These are phyloP conservation scores for Artemisia annua DNA, from an alignment of 129 eudicot genomes.

Conservation along the genomic window DNA sequence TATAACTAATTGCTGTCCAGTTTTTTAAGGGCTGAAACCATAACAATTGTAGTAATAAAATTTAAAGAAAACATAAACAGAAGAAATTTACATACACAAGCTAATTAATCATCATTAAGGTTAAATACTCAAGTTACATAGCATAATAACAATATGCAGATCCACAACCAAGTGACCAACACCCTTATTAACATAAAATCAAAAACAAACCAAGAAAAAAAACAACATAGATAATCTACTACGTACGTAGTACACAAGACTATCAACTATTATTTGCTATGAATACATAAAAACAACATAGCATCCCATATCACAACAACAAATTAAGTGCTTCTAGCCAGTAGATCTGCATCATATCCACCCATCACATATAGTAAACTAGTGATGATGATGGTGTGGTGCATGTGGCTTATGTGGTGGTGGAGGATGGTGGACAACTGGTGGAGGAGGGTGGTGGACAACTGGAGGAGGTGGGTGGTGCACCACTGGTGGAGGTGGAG, in stretches of 20 bases:
- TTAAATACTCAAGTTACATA: conserved; percentile 6
- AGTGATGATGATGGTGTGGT: conserved; percentile 26
- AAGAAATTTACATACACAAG: not conserved
- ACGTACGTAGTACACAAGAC: not conserved
- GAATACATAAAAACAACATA: conserved; percentile 30
- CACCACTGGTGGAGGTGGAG: no score
- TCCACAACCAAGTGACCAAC: conserved; percentile 22
- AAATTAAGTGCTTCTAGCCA: not conserved
- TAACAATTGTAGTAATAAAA: no score
- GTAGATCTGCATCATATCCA: conserved; percentile 21
- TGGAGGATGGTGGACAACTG: conserved; percentile 24
- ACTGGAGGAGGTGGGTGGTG: no score
- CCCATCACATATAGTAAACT: not conserved
- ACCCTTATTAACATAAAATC: conserved; percentile 1
- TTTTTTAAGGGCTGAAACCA: no score
- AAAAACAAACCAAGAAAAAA: not conserved
- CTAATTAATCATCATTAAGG: conserved; percentile 12
- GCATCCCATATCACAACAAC: conserved; percentile 23
- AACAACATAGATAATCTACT: not conserved
- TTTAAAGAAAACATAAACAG: no score
- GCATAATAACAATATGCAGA: conserved; percentile 11
- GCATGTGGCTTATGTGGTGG: conserved; percentile 36
- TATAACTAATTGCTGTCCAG: no score
- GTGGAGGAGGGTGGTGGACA: no score
- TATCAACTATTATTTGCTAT: conserved; percentile 14